Evolutionary conservation across 345 rosid species (phyloP), one percentile per base, ranked within the genome.

Genomic region (Eutrema japonicum): DNA sequence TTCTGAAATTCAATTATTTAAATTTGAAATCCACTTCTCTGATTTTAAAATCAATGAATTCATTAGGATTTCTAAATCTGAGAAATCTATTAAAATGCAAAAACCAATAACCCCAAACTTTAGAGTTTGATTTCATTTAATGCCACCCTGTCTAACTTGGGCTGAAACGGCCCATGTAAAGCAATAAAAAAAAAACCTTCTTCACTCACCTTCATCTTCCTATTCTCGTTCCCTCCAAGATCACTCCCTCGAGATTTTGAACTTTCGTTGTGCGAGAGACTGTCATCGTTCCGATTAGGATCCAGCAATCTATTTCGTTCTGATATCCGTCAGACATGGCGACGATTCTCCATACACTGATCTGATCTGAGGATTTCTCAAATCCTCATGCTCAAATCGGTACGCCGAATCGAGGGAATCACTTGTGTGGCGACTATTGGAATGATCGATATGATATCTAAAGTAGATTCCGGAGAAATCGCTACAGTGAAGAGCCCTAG

Each of bases 401-500:
- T 12, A 0, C 13, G 9, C 43, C 10, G 55, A 45, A 45, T 40
- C 30, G 62, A 22, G 61, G 4, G 32, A 50, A 3, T 27, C 7
- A 11, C 49, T 46, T 8, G 6, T 32, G 10, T 4, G 68, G 30
- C 2, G 42, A 50, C 58, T 49, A 36, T 35, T 43, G 30, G 53
- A 42, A 55, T 33, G 43, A 41, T 43, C 45, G 55, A 54, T 42
- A 69, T 42, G 63, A 54, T 32, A 42, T 22, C 12, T 1, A 12
- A 55, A 6, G 53, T 1, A 53, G 54, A 2, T 55, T 45, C 30
- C 38, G 7, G 36, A 6, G 6, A 13, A 30, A 42, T 73, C 79
- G 69, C 68, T 56, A 48, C 77, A 36, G 70, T 64, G 78, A 80
- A 74, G 67, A 80, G 63, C 42, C 71, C 68, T 48, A 78, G 43